Base-by-base conservation (phyloP, 306 rosid genomes). In the Pterocarpus macrocarpus region DNA sequence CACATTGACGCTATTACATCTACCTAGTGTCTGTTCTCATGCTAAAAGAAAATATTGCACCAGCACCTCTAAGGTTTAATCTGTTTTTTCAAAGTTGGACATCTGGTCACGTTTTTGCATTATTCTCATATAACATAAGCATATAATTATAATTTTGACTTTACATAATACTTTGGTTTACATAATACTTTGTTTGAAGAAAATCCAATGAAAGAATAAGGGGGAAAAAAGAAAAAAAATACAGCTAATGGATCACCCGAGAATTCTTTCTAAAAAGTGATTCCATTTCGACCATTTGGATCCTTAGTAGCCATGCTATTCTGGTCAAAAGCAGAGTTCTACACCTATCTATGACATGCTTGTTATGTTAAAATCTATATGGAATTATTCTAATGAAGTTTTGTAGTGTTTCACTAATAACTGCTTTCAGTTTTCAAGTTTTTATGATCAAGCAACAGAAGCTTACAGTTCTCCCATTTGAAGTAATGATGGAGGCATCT, bases 381-480 rank as follows among this genome's bases (percentile, higher is more conserved):
- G 47, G 50, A 71, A 66, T 75, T 28, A 84, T 49, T 56, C 58
- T 34, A 44, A 66, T 83, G 17, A 56, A 56, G 55, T 57, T 45
- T 22, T 33, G 3, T 5, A 15, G 65, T 63, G 61, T 52, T 79
- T 80, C 30, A 28, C 47, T 14, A 11, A 61, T 10, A 58, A 8
- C 71, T 73, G 2, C 63, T 82, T 77, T 22, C 8, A 11, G 5
- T 59, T 57, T 50, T 80, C 80, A 79, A 66, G 59, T 22, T 44
- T 72, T 75, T 66, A 50, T 84, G 80, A 44, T 75, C 55, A 76
- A 66, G 69, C 57, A 13, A 78, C 2, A 73, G 68, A 77, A 75
- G 65, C 95, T 89, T 89, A 93, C 95, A 50, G 83, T 89, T 85
- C 86, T 91, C 1, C 87, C 91, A 71, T 68, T 64, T 33, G 94